These are phyloP conservation scores for Erysimum cheiri DNA, from an alignment of 441 rosid genomes.

Conservation along the genomic window DNA sequence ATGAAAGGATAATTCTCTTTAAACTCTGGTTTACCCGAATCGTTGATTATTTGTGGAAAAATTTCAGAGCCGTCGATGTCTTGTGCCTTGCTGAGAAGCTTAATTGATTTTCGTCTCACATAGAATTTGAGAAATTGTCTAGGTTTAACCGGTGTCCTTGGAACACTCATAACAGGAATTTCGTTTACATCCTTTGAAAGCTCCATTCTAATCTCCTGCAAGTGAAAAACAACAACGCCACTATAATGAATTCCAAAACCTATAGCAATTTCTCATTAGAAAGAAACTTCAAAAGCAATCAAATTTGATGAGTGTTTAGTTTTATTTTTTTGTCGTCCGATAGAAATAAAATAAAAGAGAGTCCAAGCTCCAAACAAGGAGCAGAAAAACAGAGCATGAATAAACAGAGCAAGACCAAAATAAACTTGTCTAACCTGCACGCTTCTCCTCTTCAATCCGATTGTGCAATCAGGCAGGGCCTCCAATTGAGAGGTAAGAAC, in stretches of 20 bases:
- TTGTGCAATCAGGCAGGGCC: no score
- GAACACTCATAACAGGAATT: background rate
- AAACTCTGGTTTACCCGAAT: background rate
- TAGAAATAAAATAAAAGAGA: no score
- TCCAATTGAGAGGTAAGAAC: no score
- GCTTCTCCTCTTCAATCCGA: no score
- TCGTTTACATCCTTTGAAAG: background rate
- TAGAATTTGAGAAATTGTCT: background rate
- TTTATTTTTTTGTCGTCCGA: no score
- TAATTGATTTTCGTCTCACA: slow-evolving; percentile 11
- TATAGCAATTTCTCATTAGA: no score
- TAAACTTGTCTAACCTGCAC: no score
- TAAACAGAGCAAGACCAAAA: no score
- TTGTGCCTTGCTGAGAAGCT: background rate
- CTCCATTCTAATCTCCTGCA: background rate
- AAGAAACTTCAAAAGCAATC: background rate
- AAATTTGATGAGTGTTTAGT: background rate
- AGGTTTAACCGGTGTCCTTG: background rate
- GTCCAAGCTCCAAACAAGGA: no score
- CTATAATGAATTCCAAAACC: background rate
- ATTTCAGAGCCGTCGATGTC: background rate
- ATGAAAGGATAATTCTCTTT: background rate
- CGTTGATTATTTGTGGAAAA: background rate
- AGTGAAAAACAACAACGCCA: background rate
- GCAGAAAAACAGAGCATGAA: no score